A percentile compares a stretch with the other conserved stretches of the same genome.
Conservation (phyloP, 225 moss, liverwort and hornwort genomes). For the Marchantia paleacea region DNA sequence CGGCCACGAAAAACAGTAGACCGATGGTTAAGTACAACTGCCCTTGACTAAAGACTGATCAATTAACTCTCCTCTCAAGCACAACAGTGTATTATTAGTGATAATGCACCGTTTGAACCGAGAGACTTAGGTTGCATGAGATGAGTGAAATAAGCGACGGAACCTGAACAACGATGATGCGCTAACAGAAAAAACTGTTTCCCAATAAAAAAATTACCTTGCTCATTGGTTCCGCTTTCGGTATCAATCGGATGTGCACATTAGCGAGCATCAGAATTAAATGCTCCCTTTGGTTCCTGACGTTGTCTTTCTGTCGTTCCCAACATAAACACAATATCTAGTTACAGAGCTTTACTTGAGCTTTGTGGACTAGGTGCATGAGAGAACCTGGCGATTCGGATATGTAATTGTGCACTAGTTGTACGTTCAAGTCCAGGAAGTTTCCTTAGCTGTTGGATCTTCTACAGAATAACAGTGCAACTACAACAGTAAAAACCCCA, state of each 20-base stretch:
- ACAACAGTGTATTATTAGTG: too few species aligned
- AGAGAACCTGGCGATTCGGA: background rate
- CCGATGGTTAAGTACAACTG: background rate
- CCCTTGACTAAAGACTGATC: background rate
- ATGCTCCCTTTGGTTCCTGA: slow-evolving; percentile 93
- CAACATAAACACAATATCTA: background rate
- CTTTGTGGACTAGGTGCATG: background rate
- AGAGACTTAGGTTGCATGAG: too few species aligned
- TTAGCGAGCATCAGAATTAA: slow-evolving; percentile 84
- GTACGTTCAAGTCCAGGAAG: background rate
- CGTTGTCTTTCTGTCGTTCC: slow-evolving; percentile 73
- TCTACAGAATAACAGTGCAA: too few species aligned
- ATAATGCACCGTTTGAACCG: too few species aligned
- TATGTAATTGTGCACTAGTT: background rate
- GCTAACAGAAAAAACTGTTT: background rate
- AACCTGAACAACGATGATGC: background rate
- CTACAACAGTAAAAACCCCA: too few species aligned
- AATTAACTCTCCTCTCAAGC: background rate
- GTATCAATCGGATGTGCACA: slow-evolving; percentile 82
- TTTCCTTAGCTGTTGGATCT: too few species aligned
- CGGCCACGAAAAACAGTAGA: background rate
- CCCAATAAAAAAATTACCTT: slow-evolving; percentile 50
- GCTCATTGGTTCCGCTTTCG: slow-evolving; percentile 87
- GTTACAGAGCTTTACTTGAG: background rate
- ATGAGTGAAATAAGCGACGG: background rate